Percentiles rank a stretch among this genome's conserved stretches.
Conservation (phyloP, 441 rosid species). For the Arabidopsis lyrata region DNA sequence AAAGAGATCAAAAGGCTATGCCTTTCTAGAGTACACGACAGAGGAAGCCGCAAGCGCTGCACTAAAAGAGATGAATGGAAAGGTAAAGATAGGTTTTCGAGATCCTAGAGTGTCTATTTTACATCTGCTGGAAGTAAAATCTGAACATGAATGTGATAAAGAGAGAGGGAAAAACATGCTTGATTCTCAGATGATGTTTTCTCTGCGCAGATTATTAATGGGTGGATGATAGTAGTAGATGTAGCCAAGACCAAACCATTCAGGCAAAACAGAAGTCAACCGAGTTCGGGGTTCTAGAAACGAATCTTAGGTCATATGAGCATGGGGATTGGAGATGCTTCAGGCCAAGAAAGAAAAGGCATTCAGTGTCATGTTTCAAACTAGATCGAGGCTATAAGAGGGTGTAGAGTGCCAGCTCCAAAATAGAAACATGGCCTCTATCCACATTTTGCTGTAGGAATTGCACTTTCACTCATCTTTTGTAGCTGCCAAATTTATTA, state of each 20-base stretch:
- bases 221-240: constrained; percentile 98
- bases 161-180: neutral
- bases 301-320: constrained; percentile 10
- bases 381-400: neutral
- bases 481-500: constrained; percentile 1
- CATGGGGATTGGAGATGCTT: neutral
- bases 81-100: constrained; percentile 54
- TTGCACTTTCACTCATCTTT: neutral
- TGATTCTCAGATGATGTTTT: constrained; percentile 24
- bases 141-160: constrained; percentile 5
- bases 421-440: neutral
- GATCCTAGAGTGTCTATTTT: neutral
- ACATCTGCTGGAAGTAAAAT: neutral
- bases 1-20: constrained; percentile 93
- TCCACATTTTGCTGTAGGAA: neutral
- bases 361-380: neutral
- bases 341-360: neutral
- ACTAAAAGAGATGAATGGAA: constrained; percentile 94
- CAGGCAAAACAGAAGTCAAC: constrained; percentile 50
- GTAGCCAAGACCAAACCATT: constrained; percentile 74
- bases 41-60: constrained; percentile 92
- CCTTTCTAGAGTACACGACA: constrained; percentile 87
- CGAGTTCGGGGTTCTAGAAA: constrained; percentile 14
- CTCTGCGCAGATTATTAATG: constrained; percentile 82
- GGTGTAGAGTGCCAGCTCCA: neutral